These are phyloP conservation scores for Naganishia onofrii DNA, from an alignment of 768 basidiomycete genomes.

Conservation along the genomic window DNA sequence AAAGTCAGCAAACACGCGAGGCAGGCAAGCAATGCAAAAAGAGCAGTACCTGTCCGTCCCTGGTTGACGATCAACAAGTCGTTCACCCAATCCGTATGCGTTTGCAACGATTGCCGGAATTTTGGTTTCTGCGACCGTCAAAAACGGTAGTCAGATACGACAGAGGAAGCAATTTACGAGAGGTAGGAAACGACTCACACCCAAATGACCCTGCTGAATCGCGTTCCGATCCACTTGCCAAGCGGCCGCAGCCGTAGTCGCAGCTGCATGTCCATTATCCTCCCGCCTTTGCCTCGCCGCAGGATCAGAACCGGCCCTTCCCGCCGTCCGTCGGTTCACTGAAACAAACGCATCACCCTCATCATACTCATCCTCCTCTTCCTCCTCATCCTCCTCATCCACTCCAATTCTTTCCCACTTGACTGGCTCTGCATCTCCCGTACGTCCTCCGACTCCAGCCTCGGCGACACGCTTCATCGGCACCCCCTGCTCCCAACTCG, in stretches of 20 bases:
- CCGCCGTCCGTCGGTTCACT: constrained; percentile 25
- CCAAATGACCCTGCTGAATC: background rate
- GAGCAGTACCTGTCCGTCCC: constrained; percentile 67
- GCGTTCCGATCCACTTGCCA: background rate
- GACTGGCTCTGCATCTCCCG: constrained; percentile 42
- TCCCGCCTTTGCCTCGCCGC: background rate
- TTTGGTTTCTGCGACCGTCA: constrained; percentile 32
- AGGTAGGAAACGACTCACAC: background rate
- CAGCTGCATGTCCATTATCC: background rate
- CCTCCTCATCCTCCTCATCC: constrained; percentile 64
- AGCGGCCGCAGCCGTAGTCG: too few relatives aligned
- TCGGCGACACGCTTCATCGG: constrained; percentile 62
- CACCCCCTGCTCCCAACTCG: constrained; percentile 80
- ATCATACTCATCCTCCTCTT: constrained; percentile 61
- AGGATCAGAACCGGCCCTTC: background rate
- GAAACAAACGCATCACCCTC: constrained; percentile 27
- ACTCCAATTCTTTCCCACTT: constrained; percentile 60
- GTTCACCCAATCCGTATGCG: constrained; percentile 94
- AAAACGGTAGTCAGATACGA: too few relatives aligned
- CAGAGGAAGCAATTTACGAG: background rate
- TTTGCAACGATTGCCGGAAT: constrained; percentile 84
- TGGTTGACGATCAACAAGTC: constrained; percentile 86
- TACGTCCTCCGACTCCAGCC: too few relatives aligned
- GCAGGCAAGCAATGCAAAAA: too few relatives aligned
- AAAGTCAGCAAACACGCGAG: too few relatives aligned